Evolutionary conservation across 192 early-diverging fungal genomes (phyloP), one percentile per base, ranked within the genome.

Genomic region (Hyaloraphidium curvatum): DNA sequence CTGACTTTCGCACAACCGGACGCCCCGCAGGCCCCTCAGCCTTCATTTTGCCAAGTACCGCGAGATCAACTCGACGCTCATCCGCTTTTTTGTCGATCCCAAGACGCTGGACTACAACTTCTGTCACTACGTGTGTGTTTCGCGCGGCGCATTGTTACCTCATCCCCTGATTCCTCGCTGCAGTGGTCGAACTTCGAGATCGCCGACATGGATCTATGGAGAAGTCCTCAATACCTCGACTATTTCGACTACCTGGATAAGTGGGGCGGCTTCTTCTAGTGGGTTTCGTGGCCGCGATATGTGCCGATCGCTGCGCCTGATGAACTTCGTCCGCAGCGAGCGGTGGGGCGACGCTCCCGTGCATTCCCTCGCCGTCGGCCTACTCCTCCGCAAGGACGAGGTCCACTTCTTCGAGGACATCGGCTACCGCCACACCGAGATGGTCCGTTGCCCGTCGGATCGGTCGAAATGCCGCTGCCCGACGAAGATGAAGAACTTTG

Each of bases 161-260:
- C 33, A 37, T 37, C 33, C n/a, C n/a, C n/a, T 37, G 7, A 11
- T 11, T 37, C 33, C 9, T 7, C 7, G 67, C 4, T 87, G 77
- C 59, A 79, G 51, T 87, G 87, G 86, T 78, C 76, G 35, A 91
- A 91, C 52, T 91, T 91, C 69, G 88, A 91, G 62, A 89, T 91
- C 53, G 84, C 70, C 27, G 66, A 78, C 53, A 58, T 86, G 50
- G 69, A 79, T 13, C 76, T 88, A 51, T 82, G 79, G 55, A 62
- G 80, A 39, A 77, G 73, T 55, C 57, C 72, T 19, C 70, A 67
- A 0, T 87, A 87, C 59, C 62, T 67, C 31, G 68, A 73, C 23
- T 86, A 70, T 39, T 76, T 77, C 14, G 70, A 68, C 27, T 81
- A 69, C 29, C 89, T 91, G 25, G 89, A 91, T 55, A 58, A 73